A percentile compares a stretch with the other conserved stretches of the same genome.
phyloP scores from a whole-genome alignment of 306 rosid genomes.

The Senna siamea region DNA sequence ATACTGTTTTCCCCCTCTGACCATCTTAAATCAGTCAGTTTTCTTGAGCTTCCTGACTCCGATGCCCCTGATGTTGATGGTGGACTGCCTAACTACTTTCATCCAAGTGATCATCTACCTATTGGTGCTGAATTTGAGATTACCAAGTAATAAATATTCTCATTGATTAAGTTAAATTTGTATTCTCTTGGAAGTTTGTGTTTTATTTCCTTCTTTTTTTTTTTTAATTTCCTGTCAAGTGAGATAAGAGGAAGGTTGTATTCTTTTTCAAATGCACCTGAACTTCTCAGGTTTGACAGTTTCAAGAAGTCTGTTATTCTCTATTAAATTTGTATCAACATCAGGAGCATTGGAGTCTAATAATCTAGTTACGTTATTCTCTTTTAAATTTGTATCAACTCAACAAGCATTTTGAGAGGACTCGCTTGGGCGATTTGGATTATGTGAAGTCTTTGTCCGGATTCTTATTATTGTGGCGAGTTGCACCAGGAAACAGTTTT shows the following conservation, averaged over 20 bases:
- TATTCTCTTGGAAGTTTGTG: constrained; percentile 23
- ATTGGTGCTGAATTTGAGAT: constrained; percentile 83
- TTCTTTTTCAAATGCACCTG: constrained; percentile 4
- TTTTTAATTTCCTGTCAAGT: not conserved
- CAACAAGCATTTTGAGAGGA: too few relatives aligned
- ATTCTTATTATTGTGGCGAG: too few relatives aligned
- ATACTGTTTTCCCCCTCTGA: constrained; percentile 68
- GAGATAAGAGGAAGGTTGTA: constrained; percentile 9
- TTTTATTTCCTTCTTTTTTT: constrained; percentile 7
- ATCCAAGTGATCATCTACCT: constrained; percentile 96
- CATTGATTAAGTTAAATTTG: constrained; percentile 34
- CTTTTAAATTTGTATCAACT: too few relatives aligned
- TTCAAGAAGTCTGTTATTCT: not conserved
- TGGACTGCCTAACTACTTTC: constrained; percentile 74
- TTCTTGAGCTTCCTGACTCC: constrained; percentile 79
- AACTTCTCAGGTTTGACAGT: constrained; percentile 3
- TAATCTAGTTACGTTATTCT: too few relatives aligned
- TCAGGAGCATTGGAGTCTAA: too few relatives aligned
- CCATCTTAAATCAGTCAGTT: constrained; percentile 65
- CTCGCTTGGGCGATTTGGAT: too few relatives aligned
- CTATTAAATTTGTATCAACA: too few relatives aligned
- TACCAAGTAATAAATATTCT: constrained; percentile 37
- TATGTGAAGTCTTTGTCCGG: too few relatives aligned
- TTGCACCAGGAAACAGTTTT: too few relatives aligned
- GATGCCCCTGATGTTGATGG: constrained; percentile 67